Evolutionary conservation across 2,329 filamentous ascomycete genomes (phyloP), one percentile per base, ranked within the genome.

Genomic region (Hortaea werneckii): DNA sequence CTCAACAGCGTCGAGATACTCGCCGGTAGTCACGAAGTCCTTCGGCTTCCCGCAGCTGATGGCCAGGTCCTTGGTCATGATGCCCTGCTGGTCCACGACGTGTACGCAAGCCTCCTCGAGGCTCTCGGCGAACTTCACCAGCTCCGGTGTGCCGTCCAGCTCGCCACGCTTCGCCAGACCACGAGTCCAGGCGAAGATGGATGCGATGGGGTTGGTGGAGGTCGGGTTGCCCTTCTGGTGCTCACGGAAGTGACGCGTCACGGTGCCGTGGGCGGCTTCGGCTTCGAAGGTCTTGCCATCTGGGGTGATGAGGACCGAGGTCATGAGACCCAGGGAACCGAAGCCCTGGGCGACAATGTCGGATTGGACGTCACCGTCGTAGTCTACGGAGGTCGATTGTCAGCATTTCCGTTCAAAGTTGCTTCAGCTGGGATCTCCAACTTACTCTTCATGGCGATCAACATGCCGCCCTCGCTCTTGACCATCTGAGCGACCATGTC

Each of bases 401-500:
- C 9, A 20, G 9, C 37, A 12, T 10, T 13, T 8, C 37, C 20
- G 10, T 10, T 39, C 8, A 8, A 13, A 26, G 7, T 12, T 20
- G 8, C 10, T n/a, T 13, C 7, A n/a, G 37, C 7, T 8, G 37
- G 37, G 13, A 41, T 11, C 13, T 20, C 9, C 10, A 41, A 41
- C 40, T 9, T 66, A 94, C 87, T 96, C 83, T 98, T 98, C 68
- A 96, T 80, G 52, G 92, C 92, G 77, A 96, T 95, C 66, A 96
- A 80, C 72, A 92, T 95, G 53, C 92, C 92, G 59, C 92, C 92
- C 61, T 83, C 80, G 72, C 85, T 92, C 85, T 98, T 98, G 77
- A 98, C 85, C 92, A 98, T 98, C 78, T 98, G 92, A 42, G 92
- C 92, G 54, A 98, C 92, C 92, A 98, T 96, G 73, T 98, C 92